Percentiles rank a stretch among this genome's conserved stretches.
Conservation (phyloP, 1,139 yeast genomes). For the Pichia sp. region DNA sequence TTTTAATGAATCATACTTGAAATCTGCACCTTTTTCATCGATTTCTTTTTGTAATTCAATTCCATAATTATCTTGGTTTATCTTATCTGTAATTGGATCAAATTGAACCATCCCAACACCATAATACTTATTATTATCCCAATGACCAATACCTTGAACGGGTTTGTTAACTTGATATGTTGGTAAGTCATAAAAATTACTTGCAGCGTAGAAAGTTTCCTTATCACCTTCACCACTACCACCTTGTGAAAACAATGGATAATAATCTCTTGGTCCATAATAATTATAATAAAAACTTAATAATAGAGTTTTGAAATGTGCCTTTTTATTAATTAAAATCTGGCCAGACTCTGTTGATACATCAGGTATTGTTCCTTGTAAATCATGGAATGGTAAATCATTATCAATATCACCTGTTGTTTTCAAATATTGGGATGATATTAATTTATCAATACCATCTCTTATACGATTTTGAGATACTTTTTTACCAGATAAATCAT, state of each 20-base stretch:
- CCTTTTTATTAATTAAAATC: slow-evolving; percentile 44
- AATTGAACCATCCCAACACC: slow-evolving; percentile 51
- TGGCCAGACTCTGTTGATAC: slow-evolving; percentile 63
- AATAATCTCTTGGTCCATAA: slow-evolving; percentile 52
- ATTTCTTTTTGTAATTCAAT: slow-evolving; percentile 6
- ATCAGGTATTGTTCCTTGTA: slow-evolving; percentile 53
- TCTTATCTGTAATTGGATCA: slow-evolving; percentile 43
- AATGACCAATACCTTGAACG: slow-evolving; percentile 41
- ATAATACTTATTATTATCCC: slow-evolving; percentile 29
- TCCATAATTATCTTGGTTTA: slow-evolving; percentile 32
- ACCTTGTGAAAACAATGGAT: slow-evolving; percentile 52
- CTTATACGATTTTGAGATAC: slow-evolving; percentile 32
- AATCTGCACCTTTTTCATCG: slow-evolving; percentile 8
- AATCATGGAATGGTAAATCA: slow-evolving; percentile 40
- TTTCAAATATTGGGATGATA: slow-evolving; percentile 17
- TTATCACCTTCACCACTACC: slow-evolving; percentile 64
- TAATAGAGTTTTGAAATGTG: slow-evolving; percentile 47
- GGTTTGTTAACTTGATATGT: slow-evolving; percentile 50
- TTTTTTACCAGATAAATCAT: slow-evolving; percentile 43
- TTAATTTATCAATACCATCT: slow-evolving; percentile 24
- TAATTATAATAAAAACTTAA: slow-evolving; percentile 51
- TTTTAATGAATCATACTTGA: slow-evolving; percentile 13
- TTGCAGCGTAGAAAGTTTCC: slow-evolving; percentile 58
- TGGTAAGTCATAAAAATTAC: slow-evolving; percentile 39
- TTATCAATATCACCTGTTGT: slow-evolving; percentile 19